phyloP scores from a whole-genome alignment of 345 rosid species.

The Crucihimalaya himalaica region DNA sequence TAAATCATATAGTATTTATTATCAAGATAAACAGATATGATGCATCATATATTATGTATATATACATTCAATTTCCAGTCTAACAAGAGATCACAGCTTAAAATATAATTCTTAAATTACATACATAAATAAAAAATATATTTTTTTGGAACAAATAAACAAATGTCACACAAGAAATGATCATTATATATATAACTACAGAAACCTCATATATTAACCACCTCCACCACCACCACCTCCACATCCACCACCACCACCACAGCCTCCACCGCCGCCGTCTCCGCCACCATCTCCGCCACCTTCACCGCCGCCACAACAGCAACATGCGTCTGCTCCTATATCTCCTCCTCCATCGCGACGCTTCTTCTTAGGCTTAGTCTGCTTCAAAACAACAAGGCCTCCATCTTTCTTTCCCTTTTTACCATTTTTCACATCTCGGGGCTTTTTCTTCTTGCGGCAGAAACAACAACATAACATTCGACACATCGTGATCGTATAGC shows the following conservation, averaged over 20 bases:
- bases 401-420: slow-evolving; percentile 36
- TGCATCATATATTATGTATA: neutral
- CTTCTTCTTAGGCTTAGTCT: slow-evolving; percentile 26
- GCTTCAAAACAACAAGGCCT: slow-evolving; percentile 26
- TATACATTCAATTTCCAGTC: neutral
- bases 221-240: slow-evolving; percentile 29
- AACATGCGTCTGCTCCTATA: neutral
- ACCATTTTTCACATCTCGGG: slow-evolving; percentile 14
- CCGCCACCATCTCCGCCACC: neutral
- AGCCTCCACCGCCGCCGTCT: neutral
- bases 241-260: slow-evolving; percentile 16
- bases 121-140: neutral
- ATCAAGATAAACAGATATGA: neutral
- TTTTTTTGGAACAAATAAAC: no score
- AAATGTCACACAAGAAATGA: slow-evolving; percentile 11
- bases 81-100: neutral
- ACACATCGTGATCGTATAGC: slow-evolving; percentile 23
- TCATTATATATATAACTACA: neutral
- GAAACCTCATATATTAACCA: neutral
- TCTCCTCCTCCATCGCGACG: slow-evolving; percentile 8
- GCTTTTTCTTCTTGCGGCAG: slow-evolving; percentile 22
- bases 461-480: slow-evolving; percentile 22
- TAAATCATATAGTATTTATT: neutral
- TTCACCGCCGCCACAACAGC: slow-evolving; percentile 6
- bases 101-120: slow-evolving; percentile 11